Evolutionary conservation across 805 yeast species (phyloP), one percentile per base, ranked within the genome.

Genomic region (Blastobotrys attinorum): DNA sequence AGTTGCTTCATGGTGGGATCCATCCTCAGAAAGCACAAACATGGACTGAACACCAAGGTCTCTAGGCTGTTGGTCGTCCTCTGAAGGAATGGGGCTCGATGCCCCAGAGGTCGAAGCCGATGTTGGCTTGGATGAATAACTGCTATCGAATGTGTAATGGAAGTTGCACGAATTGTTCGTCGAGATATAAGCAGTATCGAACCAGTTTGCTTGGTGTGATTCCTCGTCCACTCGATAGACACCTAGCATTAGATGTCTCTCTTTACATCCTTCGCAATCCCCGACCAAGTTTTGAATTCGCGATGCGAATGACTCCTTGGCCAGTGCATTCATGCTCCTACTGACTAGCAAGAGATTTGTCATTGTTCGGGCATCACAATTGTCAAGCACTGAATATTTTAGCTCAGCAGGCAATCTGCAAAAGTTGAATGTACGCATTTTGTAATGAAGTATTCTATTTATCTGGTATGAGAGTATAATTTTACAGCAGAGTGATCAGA

Each of bases 301-400:
- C 15, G 22, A 17, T 11, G 46, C 45, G 23, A 42, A 23, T 16
- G 35, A 38, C 16, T 44, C 42, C 29, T 47, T 44, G 36, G 35
- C 45, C 37, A 45, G 13, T 11, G 18, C 8, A 31, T 49, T 49
- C 29, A 33, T n/a, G n/a, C 29, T 27, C 15, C 34, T 22, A 17
- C 43, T 36, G n/a, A 45, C 49, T 15, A 20, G 29, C 13, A 47
- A 38, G 22, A 45, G 29, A n/a, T 29, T 17, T 10, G 38, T 23
- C 34, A 49, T 40, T 8, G 50, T 41, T 11, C 27, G 31, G 29
- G 42, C 21, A 25, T 46, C 45, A 37, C 48, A 44, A 10, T 31
- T 17, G 4, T 31, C 43, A 29, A 49, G 36, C 11, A 49, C 40
- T 2, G 21, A 25, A 18, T 29, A 40, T 34, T 45, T 39, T 16